phyloP scores from a whole-genome alignment of 2,329 filamentous ascomycete species.

The Zasmidium cellare region DNA sequence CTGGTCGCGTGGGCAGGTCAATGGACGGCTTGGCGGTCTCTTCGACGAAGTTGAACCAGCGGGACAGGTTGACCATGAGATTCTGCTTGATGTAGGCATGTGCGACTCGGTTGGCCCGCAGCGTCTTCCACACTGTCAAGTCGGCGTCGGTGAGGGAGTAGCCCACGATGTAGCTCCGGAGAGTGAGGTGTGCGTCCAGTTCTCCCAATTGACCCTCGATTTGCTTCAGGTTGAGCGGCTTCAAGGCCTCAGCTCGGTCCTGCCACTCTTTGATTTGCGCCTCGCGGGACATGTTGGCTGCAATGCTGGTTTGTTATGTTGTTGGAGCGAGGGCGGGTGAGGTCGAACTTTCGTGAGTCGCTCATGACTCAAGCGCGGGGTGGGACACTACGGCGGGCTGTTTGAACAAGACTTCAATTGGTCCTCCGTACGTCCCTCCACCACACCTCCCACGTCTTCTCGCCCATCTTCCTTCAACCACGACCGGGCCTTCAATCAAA shows the following conservation, averaged over 20 bases:
- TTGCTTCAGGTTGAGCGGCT: constrained; percentile 73
- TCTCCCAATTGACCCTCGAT: constrained; percentile 71
- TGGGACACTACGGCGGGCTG: no score
- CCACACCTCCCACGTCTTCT: no score
- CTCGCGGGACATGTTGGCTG: neutral
- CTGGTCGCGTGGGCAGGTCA: constrained; percentile 47
- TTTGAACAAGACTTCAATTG: no score
- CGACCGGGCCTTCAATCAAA: no score
- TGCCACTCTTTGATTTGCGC: constrained; percentile 55
- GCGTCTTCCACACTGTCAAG: constrained; percentile 76
- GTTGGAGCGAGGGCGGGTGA: no score
- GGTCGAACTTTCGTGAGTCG: no score
- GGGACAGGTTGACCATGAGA: constrained; percentile 70
- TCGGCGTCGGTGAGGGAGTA: constrained; percentile 77
- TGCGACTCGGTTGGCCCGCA: constrained; percentile 82
- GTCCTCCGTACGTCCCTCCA: no score
- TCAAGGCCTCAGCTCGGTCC: constrained; percentile 52
- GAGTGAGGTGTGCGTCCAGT: constrained; percentile 82
- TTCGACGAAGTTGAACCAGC: constrained; percentile 89
- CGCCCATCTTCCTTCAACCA: no score
- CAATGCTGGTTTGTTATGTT: no score
- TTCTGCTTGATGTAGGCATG: constrained; percentile 78
- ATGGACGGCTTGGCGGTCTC: constrained; percentile 70
- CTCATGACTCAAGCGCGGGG: no score
- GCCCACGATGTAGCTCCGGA: constrained; percentile 82